A percentile compares a stretch with the other conserved stretches of the same genome.
Conservation (phyloP, 305 asterid genomes). For the Petunia hybrid region DNA sequence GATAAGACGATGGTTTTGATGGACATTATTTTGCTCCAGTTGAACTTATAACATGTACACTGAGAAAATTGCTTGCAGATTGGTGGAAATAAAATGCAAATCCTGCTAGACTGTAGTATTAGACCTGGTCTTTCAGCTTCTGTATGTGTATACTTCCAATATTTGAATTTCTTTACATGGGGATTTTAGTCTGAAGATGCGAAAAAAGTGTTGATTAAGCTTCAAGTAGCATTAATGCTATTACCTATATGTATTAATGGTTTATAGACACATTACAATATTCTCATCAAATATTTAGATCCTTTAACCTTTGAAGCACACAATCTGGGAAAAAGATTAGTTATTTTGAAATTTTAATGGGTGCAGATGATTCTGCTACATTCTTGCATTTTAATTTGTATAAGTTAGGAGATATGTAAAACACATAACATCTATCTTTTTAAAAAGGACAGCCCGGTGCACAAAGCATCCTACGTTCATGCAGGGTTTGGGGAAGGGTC, state of each 20-base stretch:
- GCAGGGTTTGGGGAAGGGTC: too few relatives aligned
- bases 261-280: neutral
- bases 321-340: neutral
- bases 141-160: neutral
- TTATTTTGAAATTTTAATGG: neutral
- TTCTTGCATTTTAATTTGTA: neutral
- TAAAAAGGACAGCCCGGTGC: too few relatives aligned
- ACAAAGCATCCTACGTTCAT: too few relatives aligned
- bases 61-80: slow-evolving; percentile 38
- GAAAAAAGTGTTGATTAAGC: neutral
- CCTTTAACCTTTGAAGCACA: neutral
- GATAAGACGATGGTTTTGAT: neutral
- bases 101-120: neutral
- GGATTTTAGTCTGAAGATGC: slow-evolving; percentile 5
- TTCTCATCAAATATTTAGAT: neutral
- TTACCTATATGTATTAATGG: neutral
- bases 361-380: slow-evolving; percentile 7
- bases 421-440: neutral
- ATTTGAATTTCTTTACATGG: neutral
- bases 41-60: slow-evolving; percentile 25
- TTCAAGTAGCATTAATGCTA: neutral
- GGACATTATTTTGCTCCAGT: slow-evolving; percentile 5
- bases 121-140: neutral
- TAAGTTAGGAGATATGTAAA: neutral
- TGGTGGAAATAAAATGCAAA: neutral